Conservation (phyloP, 1,284 basidiomycete genomes). For the Sporisorium sorghi region DNA sequence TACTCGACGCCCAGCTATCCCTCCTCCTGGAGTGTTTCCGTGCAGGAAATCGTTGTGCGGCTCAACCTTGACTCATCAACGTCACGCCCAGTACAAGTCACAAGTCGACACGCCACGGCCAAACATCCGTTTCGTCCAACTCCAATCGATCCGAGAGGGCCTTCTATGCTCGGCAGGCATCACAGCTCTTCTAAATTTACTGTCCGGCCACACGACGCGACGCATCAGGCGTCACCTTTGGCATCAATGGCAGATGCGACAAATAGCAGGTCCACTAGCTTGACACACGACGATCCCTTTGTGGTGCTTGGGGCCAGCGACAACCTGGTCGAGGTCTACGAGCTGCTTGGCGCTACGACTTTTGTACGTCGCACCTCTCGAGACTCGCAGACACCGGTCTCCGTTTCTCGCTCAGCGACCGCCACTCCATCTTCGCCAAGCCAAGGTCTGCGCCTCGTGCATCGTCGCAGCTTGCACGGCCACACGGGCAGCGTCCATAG, state of each 20-base stretch:
- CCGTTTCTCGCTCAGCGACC: slow-evolving; percentile 20
- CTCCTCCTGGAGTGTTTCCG: slow-evolving; percentile 60
- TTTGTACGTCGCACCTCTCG: slow-evolving; percentile 12
- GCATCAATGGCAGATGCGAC: neutral
- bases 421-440: slow-evolving; percentile 22
- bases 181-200: too few relatives aligned
- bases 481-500: slow-evolving; percentile 65
- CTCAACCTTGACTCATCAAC: slow-evolving; percentile 12
- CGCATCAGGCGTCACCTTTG: neutral
- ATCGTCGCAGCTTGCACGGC: slow-evolving; percentile 63
- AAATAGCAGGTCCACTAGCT: slow-evolving; percentile 26
- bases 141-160: slow-evolving; percentile 33
- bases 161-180: slow-evolving; percentile 24
- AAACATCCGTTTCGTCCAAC: slow-evolving; percentile 31
- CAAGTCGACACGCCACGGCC: slow-evolving; percentile 40
- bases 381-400: neutral
- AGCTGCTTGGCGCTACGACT: slow-evolving; percentile 43
- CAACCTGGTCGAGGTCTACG: slow-evolving; percentile 66
- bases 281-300: slow-evolving; percentile 63
- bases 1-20: slow-evolving; percentile 66
- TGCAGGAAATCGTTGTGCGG: slow-evolving; percentile 61
- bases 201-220: neutral
- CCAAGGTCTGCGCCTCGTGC: slow-evolving; percentile 40
- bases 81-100: slow-evolving; percentile 19
- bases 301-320: slow-evolving; percentile 61